Evolutionary conservation across 192 early-diverging fungal genomes (phyloP).

Genomic region (Coemansia sp.): DNA sequence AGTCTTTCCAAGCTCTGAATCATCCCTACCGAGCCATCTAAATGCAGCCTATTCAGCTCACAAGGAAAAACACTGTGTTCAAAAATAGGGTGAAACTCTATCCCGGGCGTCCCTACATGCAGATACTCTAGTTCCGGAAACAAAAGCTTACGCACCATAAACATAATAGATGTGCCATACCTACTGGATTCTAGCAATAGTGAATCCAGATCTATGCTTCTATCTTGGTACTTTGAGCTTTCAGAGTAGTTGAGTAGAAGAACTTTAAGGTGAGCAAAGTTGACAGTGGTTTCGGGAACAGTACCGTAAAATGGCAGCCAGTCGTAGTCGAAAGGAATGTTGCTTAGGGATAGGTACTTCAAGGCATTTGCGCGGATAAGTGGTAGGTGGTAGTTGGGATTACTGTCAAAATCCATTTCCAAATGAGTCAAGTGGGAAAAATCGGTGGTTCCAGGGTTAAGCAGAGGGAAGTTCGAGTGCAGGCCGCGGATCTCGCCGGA

Average conservation of each 20-base stretch:
- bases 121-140: background rate
- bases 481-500: background rate
- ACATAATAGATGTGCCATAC: too few relatives aligned
- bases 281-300: background rate
- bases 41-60: background rate
- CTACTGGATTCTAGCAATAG: too few relatives aligned
- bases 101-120: background rate
- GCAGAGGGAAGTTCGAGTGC: background rate
- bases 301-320: conserved; percentile 3
- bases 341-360: background rate
- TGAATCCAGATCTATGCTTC: too few relatives aligned
- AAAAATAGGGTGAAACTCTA: background rate
- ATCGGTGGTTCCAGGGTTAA: background rate
- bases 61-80: background rate
- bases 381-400: background rate
- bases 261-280: background rate
- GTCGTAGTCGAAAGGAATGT: conserved; percentile 1
- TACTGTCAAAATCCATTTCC: background rate
- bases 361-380: background rate
- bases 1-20: background rate
- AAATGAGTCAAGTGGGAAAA: background rate
- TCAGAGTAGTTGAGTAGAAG: background rate
- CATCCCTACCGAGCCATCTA: background rate
- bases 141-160: background rate
- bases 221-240: too few relatives aligned